These are phyloP conservation scores for Sporobolus alterniflorus DNA, from an alignment of 202 grass and related monocot genomes.

Conservation along the genomic window DNA sequence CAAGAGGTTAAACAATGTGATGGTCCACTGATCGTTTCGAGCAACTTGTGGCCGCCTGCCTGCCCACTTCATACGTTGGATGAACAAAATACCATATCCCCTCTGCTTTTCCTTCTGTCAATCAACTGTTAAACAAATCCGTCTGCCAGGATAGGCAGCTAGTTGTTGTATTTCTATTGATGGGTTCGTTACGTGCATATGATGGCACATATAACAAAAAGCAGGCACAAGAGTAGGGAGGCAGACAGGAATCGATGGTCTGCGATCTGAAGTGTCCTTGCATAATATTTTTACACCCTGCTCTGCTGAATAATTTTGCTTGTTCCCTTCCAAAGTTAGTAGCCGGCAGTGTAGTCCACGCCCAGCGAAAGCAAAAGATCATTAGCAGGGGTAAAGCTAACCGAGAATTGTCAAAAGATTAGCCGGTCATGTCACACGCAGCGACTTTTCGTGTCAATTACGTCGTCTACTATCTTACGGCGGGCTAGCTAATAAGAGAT, in stretches of 20 bases:
- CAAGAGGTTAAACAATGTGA: neutral
- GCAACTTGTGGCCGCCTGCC: conserved; percentile 45
- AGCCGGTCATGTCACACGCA: neutral
- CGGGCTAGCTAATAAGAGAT: neutral
- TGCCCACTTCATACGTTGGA: conserved; percentile 47
- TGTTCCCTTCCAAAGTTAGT: conserved; percentile 15
- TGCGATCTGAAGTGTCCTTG: neutral
- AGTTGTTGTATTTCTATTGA: neutral
- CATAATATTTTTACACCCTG: neutral
- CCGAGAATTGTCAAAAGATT: neutral
- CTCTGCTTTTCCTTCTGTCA: neutral
- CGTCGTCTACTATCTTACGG: neutral
- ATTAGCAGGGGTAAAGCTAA: neutral
- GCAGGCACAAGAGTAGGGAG: too few relatives aligned
- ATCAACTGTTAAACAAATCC: neutral
- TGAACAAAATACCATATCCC: conserved; percentile 46
- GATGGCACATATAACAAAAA: neutral
- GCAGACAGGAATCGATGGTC: neutral
- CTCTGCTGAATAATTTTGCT: neutral
- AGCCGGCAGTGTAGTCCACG: neutral
- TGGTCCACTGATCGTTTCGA: conserved; percentile 15
- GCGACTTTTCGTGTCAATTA: neutral
- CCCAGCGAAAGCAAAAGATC: neutral
- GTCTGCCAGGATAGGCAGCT: neutral
- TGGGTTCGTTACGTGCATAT: neutral